phyloP scores from a whole-genome alignment of 2,329 filamentous ascomycete genomes.

The Helotiales sp. region DNA sequence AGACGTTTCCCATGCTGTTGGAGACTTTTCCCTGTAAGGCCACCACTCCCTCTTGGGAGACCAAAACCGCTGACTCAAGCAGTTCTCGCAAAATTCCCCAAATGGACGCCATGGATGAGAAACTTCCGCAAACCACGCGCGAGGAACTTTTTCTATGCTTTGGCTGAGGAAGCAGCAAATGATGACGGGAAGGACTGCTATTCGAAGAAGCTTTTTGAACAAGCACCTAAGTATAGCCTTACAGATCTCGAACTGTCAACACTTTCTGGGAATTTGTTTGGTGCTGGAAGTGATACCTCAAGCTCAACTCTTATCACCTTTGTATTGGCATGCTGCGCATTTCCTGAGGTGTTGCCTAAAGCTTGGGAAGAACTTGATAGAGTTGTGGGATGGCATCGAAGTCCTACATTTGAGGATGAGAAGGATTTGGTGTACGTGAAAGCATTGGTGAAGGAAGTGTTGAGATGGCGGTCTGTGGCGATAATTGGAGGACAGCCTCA shows the following conservation, averaged over 20 bases:
- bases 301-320: constrained; percentile 35
- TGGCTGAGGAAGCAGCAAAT: constrained; percentile 15
- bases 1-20: constrained; percentile 18
- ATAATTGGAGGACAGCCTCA: constrained; percentile 53
- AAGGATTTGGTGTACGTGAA: constrained; percentile 44
- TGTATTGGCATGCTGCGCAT: constrained; percentile 39
- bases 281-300: constrained; percentile 38
- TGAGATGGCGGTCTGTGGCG: constrained; percentile 46
- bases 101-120: constrained; percentile 12
- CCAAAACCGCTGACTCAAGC: background rate
- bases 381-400: constrained; percentile 44
- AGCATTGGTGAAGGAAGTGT: constrained; percentile 46
- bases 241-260: constrained; percentile 9
- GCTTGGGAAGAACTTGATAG: constrained; percentile 46
- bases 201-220: constrained; percentile 13
- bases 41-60: background rate
- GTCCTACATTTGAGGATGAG: constrained; percentile 48
- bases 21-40: constrained; percentile 17
- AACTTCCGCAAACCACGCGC: background rate
- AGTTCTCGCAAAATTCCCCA: constrained; percentile 16
- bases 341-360: constrained; percentile 9
- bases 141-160: constrained; percentile 15
- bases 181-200: constrained; percentile 4
- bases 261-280: constrained; percentile 42
- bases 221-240: constrained; percentile 10